These are phyloP conservation scores for Dovyalis caffra DNA, from an alignment of 345 rosid species.

Conservation along the genomic window DNA sequence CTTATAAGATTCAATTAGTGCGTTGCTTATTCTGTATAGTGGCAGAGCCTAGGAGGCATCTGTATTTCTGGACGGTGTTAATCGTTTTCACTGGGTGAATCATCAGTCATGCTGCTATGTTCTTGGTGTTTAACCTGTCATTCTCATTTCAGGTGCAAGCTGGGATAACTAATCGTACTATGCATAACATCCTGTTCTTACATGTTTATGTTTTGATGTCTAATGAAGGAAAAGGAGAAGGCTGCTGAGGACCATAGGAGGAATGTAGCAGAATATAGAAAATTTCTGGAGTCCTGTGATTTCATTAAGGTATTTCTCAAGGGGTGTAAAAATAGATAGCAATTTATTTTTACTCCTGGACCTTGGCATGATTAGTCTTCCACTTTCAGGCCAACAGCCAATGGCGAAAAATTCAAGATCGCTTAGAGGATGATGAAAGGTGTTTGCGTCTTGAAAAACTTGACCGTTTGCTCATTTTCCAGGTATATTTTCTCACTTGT, in stretches of 20 bases:
- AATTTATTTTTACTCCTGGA: conserved; percentile 11
- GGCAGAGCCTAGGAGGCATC: too few species aligned
- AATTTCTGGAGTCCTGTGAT: conserved; percentile 83
- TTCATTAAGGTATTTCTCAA: conserved; percentile 68
- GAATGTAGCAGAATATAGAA: conserved; percentile 62
- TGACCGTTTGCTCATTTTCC: conserved; percentile 78
- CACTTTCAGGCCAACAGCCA: conserved; percentile 68
- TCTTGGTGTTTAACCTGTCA: background rate
- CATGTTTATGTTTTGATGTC: background rate
- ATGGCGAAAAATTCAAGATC: conserved; percentile 93
- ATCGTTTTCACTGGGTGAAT: background rate
- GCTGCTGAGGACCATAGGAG: conserved; percentile 75
- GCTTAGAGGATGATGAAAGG: conserved; percentile 92
- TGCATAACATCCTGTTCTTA: background rate
- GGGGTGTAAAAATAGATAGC: background rate
- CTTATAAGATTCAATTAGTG: too few species aligned
- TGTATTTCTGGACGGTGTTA: too few species aligned
- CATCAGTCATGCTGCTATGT: background rate
- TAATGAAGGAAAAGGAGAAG: conserved; percentile 77
- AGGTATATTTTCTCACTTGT: conserved; percentile 39
- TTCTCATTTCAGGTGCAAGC: background rate
- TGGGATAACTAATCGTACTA: background rate
- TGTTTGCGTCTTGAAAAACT: conserved; percentile 80
- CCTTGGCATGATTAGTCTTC: conserved; percentile 22
- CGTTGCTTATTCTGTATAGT: too few species aligned